phyloP scores from a whole-genome alignment of 176 grass and related monocot species.

The Lolium multiflorum region DNA sequence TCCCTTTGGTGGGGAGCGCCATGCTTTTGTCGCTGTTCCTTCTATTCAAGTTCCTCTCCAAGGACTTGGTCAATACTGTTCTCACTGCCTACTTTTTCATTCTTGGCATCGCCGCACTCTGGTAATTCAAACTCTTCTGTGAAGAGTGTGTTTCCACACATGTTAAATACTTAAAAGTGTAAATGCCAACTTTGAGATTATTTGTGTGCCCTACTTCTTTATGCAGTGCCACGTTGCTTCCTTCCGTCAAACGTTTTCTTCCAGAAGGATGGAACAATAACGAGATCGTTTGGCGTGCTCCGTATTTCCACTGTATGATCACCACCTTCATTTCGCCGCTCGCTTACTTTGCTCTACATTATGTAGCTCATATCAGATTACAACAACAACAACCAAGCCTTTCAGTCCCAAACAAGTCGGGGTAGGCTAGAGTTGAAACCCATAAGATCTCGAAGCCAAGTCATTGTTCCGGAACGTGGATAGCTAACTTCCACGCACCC shows the following conservation, averaged over 20 bases:
- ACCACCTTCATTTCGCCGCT: background rate
- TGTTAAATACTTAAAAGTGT: constrained; percentile 33
- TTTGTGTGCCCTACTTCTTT: background rate
- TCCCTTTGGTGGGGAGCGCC: constrained; percentile 95
- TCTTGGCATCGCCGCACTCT: constrained; percentile 86
- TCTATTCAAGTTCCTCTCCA: constrained; percentile 93
- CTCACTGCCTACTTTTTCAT: constrained; percentile 96
- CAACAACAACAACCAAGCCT: background rate
- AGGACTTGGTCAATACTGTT: constrained; percentile 93
- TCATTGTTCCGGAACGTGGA: no score
- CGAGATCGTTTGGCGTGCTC: constrained; percentile 62
- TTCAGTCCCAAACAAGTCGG: no score
- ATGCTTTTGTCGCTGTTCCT: constrained; percentile 95
- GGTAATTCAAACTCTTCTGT: constrained; percentile 56
- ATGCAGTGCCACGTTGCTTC: constrained; percentile 84
- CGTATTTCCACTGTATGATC: constrained; percentile 75
- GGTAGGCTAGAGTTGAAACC: no score
- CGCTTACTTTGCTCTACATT: background rate
- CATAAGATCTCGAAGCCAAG: no score
- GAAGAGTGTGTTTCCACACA: background rate
- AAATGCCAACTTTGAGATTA: background rate
- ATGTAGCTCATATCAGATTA: constrained; percentile 17
- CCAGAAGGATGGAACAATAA: constrained; percentile 83
- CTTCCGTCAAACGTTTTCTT: constrained; percentile 83
- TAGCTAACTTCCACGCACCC: no score